Evolutionary conservation across 768 basidiomycete genomes (phyloP).

Genomic region (Auricularia heimuer): DNA sequence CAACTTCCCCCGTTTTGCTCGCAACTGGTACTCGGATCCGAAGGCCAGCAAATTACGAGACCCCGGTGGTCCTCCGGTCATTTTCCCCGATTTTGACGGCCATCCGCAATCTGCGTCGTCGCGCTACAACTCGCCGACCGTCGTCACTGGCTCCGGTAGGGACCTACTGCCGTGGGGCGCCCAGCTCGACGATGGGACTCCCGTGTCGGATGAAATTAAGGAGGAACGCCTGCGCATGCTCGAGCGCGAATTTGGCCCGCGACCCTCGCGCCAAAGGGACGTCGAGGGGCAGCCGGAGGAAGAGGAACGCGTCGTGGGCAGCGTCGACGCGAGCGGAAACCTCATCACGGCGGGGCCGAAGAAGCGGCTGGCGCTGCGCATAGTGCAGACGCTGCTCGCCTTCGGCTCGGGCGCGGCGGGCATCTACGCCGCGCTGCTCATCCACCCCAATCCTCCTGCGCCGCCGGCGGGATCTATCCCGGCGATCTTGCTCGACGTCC

Average conservation of each 20-base stretch:
- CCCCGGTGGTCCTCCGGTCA: neutral
- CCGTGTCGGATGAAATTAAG: conserved; percentile 33
- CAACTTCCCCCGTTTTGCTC: neutral
- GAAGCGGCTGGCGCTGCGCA: conserved; percentile 42
- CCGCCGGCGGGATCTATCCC: conserved; percentile 48
- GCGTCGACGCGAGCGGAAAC: conserved; percentile 45
- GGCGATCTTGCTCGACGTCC: conserved; percentile 46
- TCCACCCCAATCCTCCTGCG: conserved; percentile 41
- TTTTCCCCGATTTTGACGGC: neutral
- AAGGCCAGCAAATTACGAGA: conserved; percentile 23
- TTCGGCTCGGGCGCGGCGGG: conserved; percentile 42
- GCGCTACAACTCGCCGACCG: neutral
- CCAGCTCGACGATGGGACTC: neutral
- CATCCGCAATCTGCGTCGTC: neutral
- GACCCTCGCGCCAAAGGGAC: conserved; percentile 8
- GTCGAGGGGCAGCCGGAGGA: conserved; percentile 31
- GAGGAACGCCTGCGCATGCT: conserved; percentile 65
- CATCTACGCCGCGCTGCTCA: conserved; percentile 51
- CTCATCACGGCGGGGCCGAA: conserved; percentile 55
- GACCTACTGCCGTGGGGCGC: conserved; percentile 9
- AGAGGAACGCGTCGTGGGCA: conserved; percentile 45
- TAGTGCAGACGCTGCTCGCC: conserved; percentile 40
- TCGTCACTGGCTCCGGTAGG: neutral
- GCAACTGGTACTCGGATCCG: neutral
- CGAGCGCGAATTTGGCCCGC: conserved; percentile 52